Conservation (phyloP, 169 alveolate species). For the Sarcocystis neurona region DNA sequence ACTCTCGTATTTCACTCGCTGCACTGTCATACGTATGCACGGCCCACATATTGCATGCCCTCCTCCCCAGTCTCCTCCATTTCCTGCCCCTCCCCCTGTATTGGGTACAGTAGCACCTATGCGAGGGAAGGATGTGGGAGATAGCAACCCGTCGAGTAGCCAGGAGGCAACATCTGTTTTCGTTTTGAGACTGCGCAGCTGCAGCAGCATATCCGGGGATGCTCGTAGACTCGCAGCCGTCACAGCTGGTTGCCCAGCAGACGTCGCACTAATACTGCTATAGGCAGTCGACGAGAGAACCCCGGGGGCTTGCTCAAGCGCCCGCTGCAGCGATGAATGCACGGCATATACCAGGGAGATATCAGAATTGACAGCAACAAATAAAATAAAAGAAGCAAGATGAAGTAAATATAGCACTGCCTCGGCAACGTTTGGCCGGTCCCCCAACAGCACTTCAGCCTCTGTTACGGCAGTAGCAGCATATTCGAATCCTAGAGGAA, state of each 20-base stretch:
- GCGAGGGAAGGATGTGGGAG: slow-evolving; percentile 22
- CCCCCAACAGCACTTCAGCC: slow-evolving; percentile 36
- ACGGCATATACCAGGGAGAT: not conserved
- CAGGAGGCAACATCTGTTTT: slow-evolving; percentile 56
- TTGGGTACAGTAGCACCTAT: too few species aligned
- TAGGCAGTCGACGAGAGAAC: not conserved
- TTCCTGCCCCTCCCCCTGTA: too few species aligned
- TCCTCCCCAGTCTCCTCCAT: too few species aligned
- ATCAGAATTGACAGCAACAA: slow-evolving; percentile 15
- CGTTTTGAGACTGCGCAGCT: slow-evolving; percentile 3
- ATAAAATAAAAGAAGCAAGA: slow-evolving; percentile 35
- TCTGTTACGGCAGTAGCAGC: slow-evolving; percentile 47
- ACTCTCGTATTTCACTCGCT: not conserved
- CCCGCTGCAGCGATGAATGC: not conserved
- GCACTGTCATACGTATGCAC: slow-evolving; percentile 2
- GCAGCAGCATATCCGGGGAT: not conserved
- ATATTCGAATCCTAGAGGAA: slow-evolving; percentile 56
- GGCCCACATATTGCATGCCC: not conserved
- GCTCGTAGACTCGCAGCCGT: not conserved
- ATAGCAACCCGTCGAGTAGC: slow-evolving; percentile 41
- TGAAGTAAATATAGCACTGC: slow-evolving; percentile 5
- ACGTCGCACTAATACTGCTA: not conserved
- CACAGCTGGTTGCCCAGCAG: not conserved
- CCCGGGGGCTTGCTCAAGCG: not conserved
- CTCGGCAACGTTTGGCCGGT: slow-evolving; percentile 42